These are phyloP conservation scores for Rhizopogon vesiculosus DNA, from an alignment of 768 basidiomycete species.

Conservation along the genomic window DNA sequence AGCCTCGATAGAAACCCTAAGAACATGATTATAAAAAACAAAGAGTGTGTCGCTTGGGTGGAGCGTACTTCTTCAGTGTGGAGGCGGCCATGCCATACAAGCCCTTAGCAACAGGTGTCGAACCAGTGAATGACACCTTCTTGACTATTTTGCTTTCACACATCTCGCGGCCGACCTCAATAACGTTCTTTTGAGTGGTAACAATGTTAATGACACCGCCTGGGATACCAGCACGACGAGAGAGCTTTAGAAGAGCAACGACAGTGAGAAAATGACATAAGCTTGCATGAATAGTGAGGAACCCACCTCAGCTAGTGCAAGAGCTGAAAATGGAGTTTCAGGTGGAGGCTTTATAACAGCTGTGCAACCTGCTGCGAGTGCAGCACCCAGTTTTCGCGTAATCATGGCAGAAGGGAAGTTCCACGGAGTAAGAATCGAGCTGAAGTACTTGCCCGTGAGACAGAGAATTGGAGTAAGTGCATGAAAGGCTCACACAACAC, in stretches of 20 bases:
- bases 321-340: slow-evolving; percentile 90
- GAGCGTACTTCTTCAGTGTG: slow-evolving; percentile 74
- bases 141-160: slow-evolving; percentile 82
- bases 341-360: slow-evolving; percentile 92
- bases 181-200: slow-evolving; percentile 79
- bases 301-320: slow-evolving; percentile 85
- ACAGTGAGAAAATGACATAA: neutral
- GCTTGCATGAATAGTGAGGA: neutral
- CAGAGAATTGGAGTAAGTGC: neutral
- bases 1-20: slow-evolving; percentile 72
- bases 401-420: slow-evolving; percentile 97
- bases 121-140: slow-evolving; percentile 92
- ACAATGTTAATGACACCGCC: slow-evolving; percentile 94
- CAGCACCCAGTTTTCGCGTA: slow-evolving; percentile 83
- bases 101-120: slow-evolving; percentile 74
- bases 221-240: slow-evolving; percentile 86
- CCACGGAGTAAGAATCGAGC: slow-evolving; percentile 81
- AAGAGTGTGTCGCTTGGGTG: neutral
- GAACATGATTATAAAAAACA: slow-evolving; percentile 1
- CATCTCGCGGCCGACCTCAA: slow-evolving; percentile 90
- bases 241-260: slow-evolving; percentile 45
- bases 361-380: slow-evolving; percentile 95
- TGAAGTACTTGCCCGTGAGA: slow-evolving; percentile 22
- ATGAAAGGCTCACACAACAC: slow-evolving; percentile 37
- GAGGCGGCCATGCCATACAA: slow-evolving; percentile 68